Conservation (phyloP, 805 yeast genomes). For the Kregervanrija fluxuum region DNA sequence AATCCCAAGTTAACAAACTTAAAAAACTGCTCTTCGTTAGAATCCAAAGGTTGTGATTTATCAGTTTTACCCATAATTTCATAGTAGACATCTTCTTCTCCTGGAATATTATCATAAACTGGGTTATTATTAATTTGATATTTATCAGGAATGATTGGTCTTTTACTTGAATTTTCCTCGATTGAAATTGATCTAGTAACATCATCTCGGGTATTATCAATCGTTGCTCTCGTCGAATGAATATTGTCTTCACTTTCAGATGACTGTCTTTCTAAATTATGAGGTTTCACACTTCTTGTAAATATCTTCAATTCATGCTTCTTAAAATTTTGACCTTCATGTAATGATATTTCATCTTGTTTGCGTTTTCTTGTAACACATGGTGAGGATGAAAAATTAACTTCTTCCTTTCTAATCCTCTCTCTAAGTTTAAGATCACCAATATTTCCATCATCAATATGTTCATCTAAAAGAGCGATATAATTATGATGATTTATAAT, state of each 20-base stretch:
- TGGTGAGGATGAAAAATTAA: conserved; percentile 7
- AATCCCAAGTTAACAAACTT: conserved; percentile 12
- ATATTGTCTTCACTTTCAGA: too few species aligned
- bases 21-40: conserved; percentile 13
- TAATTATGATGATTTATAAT: background rate
- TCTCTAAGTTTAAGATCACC: background rate
- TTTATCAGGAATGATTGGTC: conserved; percentile 8
- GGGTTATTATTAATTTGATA: conserved; percentile 10
- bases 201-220: too few species aligned
- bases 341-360: background rate
- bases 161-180: background rate
- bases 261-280: too few species aligned
- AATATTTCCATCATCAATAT: background rate
- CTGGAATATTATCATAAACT: conserved; percentile 10
- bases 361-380: conserved; percentile 6
- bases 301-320: background rate
- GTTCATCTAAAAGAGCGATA: background rate
- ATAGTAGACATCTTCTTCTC: conserved; percentile 10
- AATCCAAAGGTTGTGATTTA: conserved; percentile 5
- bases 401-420: background rate
- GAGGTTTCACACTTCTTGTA: too few species aligned
- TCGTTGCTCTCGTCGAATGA: too few species aligned
- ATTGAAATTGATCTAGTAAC: too few species aligned
- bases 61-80: conserved; percentile 8
- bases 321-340: background rate